A percentile compares a stretch with the other conserved stretches of the same genome.
Conservation (phyloP, 768 basidiomycete genomes). For the Panus rudis region DNA sequence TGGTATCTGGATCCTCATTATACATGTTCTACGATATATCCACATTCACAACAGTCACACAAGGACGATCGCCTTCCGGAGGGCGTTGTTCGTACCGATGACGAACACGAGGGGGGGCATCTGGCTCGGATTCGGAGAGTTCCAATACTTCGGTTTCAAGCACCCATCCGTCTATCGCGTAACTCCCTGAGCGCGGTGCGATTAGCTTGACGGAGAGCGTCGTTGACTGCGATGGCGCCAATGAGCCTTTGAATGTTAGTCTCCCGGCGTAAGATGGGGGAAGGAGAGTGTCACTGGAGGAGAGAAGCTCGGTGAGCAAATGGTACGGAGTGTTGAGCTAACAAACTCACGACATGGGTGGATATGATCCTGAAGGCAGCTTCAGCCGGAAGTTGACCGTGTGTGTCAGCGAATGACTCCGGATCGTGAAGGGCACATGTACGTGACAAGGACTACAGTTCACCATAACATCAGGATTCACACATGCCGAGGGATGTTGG, state of each 20-base stretch:
- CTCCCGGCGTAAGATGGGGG: conserved; percentile 57
- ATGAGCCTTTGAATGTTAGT: conserved; percentile 54
- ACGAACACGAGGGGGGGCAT: conserved; percentile 32
- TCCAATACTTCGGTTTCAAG: conserved; percentile 61
- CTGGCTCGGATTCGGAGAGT: conserved; percentile 23
- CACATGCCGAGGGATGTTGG: too few species aligned
- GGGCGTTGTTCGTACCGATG: conserved; percentile 36
- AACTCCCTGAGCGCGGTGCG: conserved; percentile 56
- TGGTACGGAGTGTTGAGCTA: conserved; percentile 1
- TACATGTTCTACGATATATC: conserved; percentile 3
- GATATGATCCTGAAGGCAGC: conserved; percentile 17
- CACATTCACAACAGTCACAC: conserved; percentile 29
- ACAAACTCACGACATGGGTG: conserved; percentile 3
- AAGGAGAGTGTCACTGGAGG: conserved; percentile 31
- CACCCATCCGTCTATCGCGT: conserved; percentile 61
- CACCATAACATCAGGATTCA: background rate
- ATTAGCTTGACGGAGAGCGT: conserved; percentile 48
- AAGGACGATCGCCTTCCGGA: conserved; percentile 20
- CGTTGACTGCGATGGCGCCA: conserved; percentile 42
- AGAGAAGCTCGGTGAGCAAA: too few species aligned
- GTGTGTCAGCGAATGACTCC: conserved; percentile 67
- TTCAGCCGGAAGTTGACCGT: conserved; percentile 51
- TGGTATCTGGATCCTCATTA: too few species aligned
- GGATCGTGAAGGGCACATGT: conserved; percentile 49
- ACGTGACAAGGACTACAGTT: conserved; percentile 44